Evolutionary conservation across 495 filamentous ascomycete genomes (phyloP), one percentile per base, ranked within the genome.

Genomic region (Amniculicola lignicola): DNA sequence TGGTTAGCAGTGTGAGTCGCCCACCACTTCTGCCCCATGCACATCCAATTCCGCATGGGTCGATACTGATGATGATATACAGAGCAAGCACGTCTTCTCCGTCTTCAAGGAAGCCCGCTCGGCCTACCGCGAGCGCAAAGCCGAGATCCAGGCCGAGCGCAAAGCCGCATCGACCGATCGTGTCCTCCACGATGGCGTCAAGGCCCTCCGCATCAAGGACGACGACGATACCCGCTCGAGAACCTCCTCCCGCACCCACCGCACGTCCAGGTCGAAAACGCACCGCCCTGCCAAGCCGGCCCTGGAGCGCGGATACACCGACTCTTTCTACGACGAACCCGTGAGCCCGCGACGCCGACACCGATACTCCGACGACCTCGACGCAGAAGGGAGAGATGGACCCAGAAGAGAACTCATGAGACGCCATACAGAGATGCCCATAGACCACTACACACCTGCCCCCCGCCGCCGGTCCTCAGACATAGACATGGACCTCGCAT

Each of bases 401-500:
- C 56, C 56, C 38, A 43, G 46, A 19, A 24, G 33, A 42, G 69
- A 72, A 55, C 66, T 71, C 7, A 41, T 49, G 0, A 47, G 71
- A 22, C 46, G 71, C 19, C 54, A 72, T 45, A 70, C 66, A 24
- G 69, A 68, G 16, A 56, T 54, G 35, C 64, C 65, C 21, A 27
- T 64, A 4, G 36, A 39, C 27, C 50, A 24, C 45, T 33, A 33
- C 29, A 45, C 47, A 23, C 19, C 41, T 19, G 16, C 43, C 64
- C 54, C 67, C 73, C 36, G 69, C 45, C 74, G 39, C 57, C 76
- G 77, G n/a, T 72, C 76, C 36, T 79, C 83, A 39, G 71, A 82
- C 27, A 83, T 94, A 54, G 90, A 96, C 59, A 89, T 93, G 86
- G 78, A 93, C 60, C 75, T 96, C 18, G 90, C 90, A 15, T 96